phyloP scores from a whole-genome alignment of 768 basidiomycete genomes.

The Suillus bovinus region DNA sequence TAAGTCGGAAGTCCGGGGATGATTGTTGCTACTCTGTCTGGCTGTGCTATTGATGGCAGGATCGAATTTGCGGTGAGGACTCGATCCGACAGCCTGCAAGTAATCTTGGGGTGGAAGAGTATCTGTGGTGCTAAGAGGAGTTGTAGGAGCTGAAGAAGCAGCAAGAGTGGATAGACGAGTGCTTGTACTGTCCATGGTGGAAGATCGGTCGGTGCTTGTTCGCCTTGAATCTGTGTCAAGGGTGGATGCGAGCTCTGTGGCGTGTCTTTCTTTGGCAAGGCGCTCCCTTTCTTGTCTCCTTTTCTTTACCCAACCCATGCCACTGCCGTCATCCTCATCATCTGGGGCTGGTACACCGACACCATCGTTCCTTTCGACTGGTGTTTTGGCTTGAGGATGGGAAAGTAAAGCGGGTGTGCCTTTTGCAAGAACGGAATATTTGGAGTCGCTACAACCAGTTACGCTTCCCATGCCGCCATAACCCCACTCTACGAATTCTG shows the following conservation, averaged over 20 bases:
- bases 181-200: neutral
- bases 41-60: neutral
- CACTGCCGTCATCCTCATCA: conserved; percentile 81
- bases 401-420: neutral
- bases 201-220: neutral
- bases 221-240: neutral
- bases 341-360: conserved; percentile 14
- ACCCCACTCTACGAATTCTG: conserved; percentile 92
- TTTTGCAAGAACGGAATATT: conserved; percentile 1
- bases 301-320: conserved; percentile 79
- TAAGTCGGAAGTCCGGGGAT: conserved; percentile 3
- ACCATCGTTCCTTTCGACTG: conserved; percentile 29
- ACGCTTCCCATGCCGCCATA: conserved; percentile 82
- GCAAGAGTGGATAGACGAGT: conserved; percentile 8
- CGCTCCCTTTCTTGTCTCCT: conserved; percentile 62
- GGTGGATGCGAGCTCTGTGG: neutral
- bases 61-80: conserved; percentile 13
- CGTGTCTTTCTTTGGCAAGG: conserved; percentile 26
- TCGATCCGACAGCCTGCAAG: conserved; percentile 27
- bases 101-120: conserved; percentile 3
- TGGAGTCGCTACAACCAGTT: conserved; percentile 24
- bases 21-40: neutral
- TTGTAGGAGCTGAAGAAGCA: conserved; percentile 1
- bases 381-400: neutral
- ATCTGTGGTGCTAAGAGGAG: neutral